Percentiles rank a stretch among this genome's conserved stretches.
These are phyloP conservation scores for Phlebiopsis gigantea DNA, from an alignment of 768 basidiomycete genomes.

Conservation along the genomic window DNA sequence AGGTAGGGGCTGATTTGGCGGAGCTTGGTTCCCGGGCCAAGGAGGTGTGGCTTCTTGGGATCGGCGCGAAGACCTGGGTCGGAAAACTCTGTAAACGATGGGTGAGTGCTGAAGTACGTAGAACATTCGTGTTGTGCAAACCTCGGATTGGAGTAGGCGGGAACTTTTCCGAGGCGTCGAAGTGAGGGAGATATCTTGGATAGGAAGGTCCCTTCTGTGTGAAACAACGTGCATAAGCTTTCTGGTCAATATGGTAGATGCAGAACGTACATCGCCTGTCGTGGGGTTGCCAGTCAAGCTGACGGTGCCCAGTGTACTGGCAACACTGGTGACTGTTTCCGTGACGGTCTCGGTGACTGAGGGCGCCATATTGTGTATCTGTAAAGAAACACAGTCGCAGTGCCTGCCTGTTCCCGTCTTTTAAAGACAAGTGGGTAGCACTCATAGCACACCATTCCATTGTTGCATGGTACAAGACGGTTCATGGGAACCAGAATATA, in stretches of 20 bases:
- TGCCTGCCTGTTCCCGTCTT: neutral
- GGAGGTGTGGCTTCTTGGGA: slow-evolving; percentile 45
- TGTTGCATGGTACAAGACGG: neutral
- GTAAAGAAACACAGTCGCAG: neutral
- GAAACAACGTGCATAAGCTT: neutral
- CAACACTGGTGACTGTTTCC: neutral
- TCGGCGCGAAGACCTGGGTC: slow-evolving; percentile 45
- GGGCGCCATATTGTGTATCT: neutral
- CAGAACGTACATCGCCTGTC: slow-evolving; percentile 9
- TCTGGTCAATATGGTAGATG: neutral
- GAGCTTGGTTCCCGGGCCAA: slow-evolving; percentile 33
- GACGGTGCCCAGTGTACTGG: neutral
- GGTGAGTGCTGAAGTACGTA: neutral
- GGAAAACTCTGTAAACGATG: slow-evolving; percentile 28
- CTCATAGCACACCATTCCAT: neutral
- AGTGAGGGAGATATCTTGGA: slow-evolving; percentile 45
- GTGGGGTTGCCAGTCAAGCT: neutral
- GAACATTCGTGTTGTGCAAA: slow-evolving; percentile 20
- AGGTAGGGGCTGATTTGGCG: slow-evolving; percentile 44
- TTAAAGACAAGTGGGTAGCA: neutral
- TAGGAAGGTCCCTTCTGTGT: slow-evolving; percentile 38
- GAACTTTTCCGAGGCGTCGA: slow-evolving; percentile 44
- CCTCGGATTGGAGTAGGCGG: slow-evolving; percentile 43
- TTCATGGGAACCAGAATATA: neutral
- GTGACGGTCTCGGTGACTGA: slow-evolving; percentile 4